A percentile compares a stretch with the other conserved stretches of the same genome.
Conservation (phyloP, 768 basidiomycete genomes). For the Suillus subalutaceus region DNA sequence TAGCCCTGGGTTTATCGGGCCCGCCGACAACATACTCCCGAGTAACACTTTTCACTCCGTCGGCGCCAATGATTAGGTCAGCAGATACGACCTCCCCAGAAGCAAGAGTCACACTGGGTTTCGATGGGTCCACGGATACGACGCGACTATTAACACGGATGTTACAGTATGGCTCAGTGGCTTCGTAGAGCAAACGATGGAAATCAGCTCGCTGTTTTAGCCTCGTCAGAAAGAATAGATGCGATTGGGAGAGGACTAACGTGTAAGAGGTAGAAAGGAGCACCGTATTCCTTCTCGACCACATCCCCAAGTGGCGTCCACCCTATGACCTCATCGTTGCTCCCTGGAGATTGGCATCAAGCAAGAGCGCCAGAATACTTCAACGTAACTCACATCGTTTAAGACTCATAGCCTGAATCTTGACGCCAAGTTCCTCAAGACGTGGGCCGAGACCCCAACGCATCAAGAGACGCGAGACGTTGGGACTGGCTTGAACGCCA, state of each 20-base stretch:
- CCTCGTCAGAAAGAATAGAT: neutral
- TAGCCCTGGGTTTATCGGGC: constrained; percentile 47
- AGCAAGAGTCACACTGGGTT: constrained; percentile 40
- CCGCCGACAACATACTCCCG: constrained; percentile 53
- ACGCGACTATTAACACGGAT: constrained; percentile 41
- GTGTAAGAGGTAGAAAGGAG: constrained; percentile 40
- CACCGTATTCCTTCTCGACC: constrained; percentile 36
- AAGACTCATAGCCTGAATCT: constrained; percentile 42
- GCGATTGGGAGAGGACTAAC: constrained; percentile 18
- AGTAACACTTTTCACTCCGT: constrained; percentile 55
- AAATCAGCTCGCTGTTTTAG: constrained; percentile 48
- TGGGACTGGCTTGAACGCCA: constrained; percentile 51
- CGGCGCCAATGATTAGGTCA: constrained; percentile 53
- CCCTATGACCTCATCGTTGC: constrained; percentile 37
- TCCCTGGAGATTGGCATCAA: constrained; percentile 22
- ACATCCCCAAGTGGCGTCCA: constrained; percentile 39
- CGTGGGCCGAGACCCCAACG: constrained; percentile 53
- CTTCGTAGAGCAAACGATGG: constrained; percentile 39
- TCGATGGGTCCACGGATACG: constrained; percentile 35
- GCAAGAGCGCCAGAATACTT: neutral
- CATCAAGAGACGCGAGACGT: constrained; percentile 46
- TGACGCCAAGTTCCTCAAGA: constrained; percentile 40
- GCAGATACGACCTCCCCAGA: constrained; percentile 45
- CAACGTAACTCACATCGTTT: constrained; percentile 41
- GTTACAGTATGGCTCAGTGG: constrained; percentile 40